Evolutionary conservation across 306 rosid genomes (phyloP), one percentile per base, ranked within the genome.

Genomic region (Albizia julibrissin): DNA sequence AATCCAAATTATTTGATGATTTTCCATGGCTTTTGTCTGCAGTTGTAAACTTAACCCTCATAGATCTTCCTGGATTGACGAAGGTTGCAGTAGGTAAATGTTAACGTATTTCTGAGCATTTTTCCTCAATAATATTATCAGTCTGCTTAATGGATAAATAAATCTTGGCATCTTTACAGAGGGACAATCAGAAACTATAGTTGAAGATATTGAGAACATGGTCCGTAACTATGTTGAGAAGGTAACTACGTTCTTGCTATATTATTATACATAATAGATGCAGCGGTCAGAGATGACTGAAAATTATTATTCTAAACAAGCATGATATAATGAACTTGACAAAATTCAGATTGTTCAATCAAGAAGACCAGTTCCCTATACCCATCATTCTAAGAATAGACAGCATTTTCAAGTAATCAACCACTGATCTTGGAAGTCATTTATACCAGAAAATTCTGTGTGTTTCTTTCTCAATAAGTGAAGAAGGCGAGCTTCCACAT

Each of bases 1-100:
- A 44, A 44, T 84, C 80, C 64, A 78, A 76, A 26, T 62, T 81
- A 5, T 79, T 42, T 82, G 73, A 81, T 84, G 72, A 73, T 74
- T 74, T 72, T 22, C 24, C 76, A 69, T 76, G 85, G 61, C 82
- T 81, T 64, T 84, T 86, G 24, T 75, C 79, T 87, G 91, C 98
- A 95, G 99, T 95, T 91, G 99, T 95, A 65, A 93, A 95, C 89
- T 90, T 95, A 86, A 95, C 99, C 43, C 94, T 95, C 62, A 90
- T 95, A 37, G 99, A 95, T 86, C 98, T 95, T 91, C 99, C 99
- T 67, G 99, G 99, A 74, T 87, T 95, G 89, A 95, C 99, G 21
- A 95, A 95, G 94, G 99, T 95, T 85, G 99, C 99, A 82, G 94
- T 95, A 86, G 99, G 99, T 95, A 93, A 90, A 59, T 24, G 47